phyloP scores from a whole-genome alignment of 805 yeast genomes.

The Brettanomyces custersianus region DNA sequence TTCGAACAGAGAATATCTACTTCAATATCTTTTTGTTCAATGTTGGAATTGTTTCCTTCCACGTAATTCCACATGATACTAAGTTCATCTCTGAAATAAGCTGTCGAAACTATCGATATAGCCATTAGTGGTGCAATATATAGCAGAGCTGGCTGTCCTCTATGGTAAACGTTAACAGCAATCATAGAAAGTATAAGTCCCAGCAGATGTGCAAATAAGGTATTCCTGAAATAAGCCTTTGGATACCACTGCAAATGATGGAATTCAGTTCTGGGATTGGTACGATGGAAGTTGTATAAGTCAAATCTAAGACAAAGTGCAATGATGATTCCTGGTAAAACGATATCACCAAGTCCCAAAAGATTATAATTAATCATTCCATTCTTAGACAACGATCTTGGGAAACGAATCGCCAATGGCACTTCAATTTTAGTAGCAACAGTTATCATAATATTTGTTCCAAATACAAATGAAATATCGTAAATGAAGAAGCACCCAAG shows the following conservation, averaged over 20 bases:
- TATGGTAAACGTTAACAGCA: slow-evolving; percentile 28
- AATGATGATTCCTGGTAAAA: slow-evolving; percentile 47
- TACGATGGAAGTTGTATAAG: slow-evolving; percentile 30
- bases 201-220: slow-evolving; percentile 38
- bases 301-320: slow-evolving; percentile 50
- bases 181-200: slow-evolving; percentile 36
- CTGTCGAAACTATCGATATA: slow-evolving; percentile 25
- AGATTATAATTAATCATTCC: slow-evolving; percentile 24
- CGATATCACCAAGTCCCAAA: slow-evolving; percentile 61
- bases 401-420: slow-evolving; percentile 45
- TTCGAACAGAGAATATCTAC: slow-evolving; percentile 15
- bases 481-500: slow-evolving; percentile 45
- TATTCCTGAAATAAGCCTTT: slow-evolving; percentile 37
- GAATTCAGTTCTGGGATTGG: slow-evolving; percentile 25
- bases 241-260: slow-evolving; percentile 30
- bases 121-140: slow-evolving; percentile 47
- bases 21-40: slow-evolving; percentile 7
- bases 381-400: slow-evolving; percentile 22
- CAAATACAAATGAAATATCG: slow-evolving; percentile 62
- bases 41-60: slow-evolving; percentile 14
- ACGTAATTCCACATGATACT: slow-evolving; percentile 30
- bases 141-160: slow-evolving; percentile 61
- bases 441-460: slow-evolving; percentile 49
- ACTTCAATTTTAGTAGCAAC: slow-evolving; percentile 48
- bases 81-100: slow-evolving; percentile 34